phyloP scores from a whole-genome alignment of 768 basidiomycete genomes.

The Cyathus striatus region DNA sequence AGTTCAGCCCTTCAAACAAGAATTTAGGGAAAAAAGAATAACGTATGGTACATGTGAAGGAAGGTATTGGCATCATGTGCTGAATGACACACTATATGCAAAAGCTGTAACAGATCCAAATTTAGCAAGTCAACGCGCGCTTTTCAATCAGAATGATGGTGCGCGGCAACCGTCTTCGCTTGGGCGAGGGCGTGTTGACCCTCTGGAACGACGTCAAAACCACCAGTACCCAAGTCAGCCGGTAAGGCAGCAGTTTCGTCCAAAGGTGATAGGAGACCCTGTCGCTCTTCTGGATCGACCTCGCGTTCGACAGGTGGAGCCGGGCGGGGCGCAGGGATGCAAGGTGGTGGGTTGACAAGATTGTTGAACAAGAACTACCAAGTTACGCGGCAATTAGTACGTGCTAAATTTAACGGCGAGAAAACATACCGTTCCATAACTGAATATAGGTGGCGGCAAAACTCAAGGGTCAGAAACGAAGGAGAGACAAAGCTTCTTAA shows the following conservation, averaged over 20 bases:
- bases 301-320: conserved; percentile 22
- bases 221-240: conserved; percentile 74
- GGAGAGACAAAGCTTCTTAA: conserved; percentile 3
- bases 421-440: conserved; percentile 76
- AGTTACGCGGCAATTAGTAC: conserved; percentile 4
- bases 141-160: conserved; percentile 2
- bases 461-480: background rate
- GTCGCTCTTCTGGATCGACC: conserved; percentile 57
- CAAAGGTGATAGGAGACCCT: conserved; percentile 45
- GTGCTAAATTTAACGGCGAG: conserved; percentile 5
- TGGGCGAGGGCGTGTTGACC: conserved; percentile 28
- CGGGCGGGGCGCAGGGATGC: conserved; percentile 47
- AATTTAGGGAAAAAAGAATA: no score
- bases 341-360: conserved; percentile 59
- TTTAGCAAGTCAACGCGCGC: no score
- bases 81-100: no score
- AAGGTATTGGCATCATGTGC: no score
- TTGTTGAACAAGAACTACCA: conserved; percentile 86
- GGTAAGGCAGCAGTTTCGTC: conserved; percentile 85
- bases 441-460: conserved; percentile 18
- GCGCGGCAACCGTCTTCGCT: conserved; percentile 4
- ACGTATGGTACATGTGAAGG: no score
- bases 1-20: no score
- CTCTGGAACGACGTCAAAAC: conserved; percentile 76
- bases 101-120: no score